Percentiles rank a stretch among this genome's conserved stretches.
These are phyloP conservation scores for Claviceps maximensis DNA, from an alignment of 2,329 filamentous ascomycete species.

Conservation along the genomic window DNA sequence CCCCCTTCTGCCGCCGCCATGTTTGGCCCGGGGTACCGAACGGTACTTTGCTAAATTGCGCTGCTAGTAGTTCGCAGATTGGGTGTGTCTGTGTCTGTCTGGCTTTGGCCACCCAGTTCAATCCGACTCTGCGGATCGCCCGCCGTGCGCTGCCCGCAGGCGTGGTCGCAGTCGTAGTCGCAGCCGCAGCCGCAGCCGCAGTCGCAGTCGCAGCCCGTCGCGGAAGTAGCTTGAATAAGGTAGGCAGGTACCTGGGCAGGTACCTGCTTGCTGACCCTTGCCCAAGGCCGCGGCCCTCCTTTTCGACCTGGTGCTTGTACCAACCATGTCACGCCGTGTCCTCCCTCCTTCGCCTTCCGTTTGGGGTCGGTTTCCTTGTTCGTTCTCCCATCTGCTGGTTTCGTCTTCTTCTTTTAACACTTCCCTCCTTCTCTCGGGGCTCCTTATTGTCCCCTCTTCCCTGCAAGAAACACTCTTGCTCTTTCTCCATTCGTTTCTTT, in stretches of 20 bases:
- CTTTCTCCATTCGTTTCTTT: slow-evolving; percentile 1
- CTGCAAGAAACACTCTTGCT: not conserved
- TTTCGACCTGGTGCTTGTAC: slow-evolving; percentile 3
- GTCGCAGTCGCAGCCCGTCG: not conserved
- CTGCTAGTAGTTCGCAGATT: not conserved
- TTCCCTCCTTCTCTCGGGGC: slow-evolving; percentile 3
- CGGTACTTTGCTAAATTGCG: not conserved
- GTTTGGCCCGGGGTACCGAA: not conserved
- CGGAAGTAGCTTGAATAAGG: too few relatives aligned
- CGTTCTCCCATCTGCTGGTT: slow-evolving; percentile 5
- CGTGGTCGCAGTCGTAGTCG: not conserved
- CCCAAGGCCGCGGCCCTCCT: slow-evolving; percentile 7
- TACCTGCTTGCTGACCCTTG: too few relatives aligned
- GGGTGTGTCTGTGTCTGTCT: not conserved
- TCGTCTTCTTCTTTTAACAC: slow-evolving; percentile 5
- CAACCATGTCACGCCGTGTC: slow-evolving; percentile 4
- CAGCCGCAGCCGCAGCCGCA: not conserved
- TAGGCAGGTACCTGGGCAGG: too few relatives aligned
- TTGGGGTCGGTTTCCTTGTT: slow-evolving; percentile 5
- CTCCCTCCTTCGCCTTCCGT: slow-evolving; percentile 7
- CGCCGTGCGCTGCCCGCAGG: not conserved
- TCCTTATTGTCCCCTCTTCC: not conserved
- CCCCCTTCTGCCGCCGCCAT: not conserved
- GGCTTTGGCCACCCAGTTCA: not conserved
- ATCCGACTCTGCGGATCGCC: slow-evolving; percentile 6